Base-by-base conservation (phyloP, 192 early-diverging fungal species). In the Entomortierella chlamydospora region DNA sequence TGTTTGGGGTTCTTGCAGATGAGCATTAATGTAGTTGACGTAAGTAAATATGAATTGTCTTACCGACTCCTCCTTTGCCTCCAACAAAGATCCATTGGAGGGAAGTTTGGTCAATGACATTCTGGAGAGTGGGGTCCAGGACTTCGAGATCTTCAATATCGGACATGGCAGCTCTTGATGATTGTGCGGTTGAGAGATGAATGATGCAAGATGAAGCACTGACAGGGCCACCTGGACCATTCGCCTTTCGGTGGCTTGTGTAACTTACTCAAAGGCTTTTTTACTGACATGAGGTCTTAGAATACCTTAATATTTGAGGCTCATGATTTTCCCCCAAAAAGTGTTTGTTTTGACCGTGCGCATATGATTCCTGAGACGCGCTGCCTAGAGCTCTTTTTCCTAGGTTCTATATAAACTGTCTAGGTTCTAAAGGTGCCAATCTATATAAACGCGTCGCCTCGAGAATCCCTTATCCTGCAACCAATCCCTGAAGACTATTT, bases 11-110 rank as follows among this genome's bases (percentile, higher is more conserved):
- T 37, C 34, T 10, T 7, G 4, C 5, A 7, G 34, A 37, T 37
- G 34, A 37, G 34, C 25, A 25, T 9, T 18, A 51, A 51, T 23
- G 15, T 62, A 25, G 28, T 25, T 1, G n/a, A 25, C 33, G 34
- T n/a, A 28, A 18, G 41, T 37, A 37, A 37, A 37, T 10, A 10
- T 7, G 34, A 37, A 37, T 12, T 42, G 33, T 34, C 65, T 94
- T 97, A 83, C 97, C 98, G 60, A 99, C 98, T 81, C 98, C 98
- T 58, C 98, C 98, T 83, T 99, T 99, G 67, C 98, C 98, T 70
- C 98, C 98, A 54, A 98, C 95, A 88, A 99, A 99, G 68, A 99
- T 95, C 97, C 97, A 99, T 56, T 96, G 92, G 30, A 99, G 88
- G 31, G 96, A 96, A 37, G 91, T 88, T 84, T 99, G 98, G 83